Base-by-base conservation (phyloP, 164 flowering plant species). In the Buxus sempervirens region DNA sequence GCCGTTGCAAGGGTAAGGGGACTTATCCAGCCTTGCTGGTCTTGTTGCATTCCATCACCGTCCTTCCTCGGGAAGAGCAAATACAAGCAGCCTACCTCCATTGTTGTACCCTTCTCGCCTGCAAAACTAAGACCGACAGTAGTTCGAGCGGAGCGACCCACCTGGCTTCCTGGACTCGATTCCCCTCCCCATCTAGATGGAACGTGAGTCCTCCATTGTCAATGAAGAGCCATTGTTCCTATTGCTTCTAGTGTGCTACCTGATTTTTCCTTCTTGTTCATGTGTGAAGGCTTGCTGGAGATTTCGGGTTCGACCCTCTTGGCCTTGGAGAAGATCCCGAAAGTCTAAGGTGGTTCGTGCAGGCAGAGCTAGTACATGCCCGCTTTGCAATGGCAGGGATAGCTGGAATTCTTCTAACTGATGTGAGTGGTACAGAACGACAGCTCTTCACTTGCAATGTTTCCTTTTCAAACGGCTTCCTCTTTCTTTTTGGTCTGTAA, bases 341-440 rank as follows among this genome's bases (percentile, higher is more conserved):
- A 54, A 89, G 83, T 82, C 79, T 95, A 74, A 91, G 72, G 73
- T 95, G 97, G 97, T 91, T 89, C 73, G 96, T 89, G 68, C 96
- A 95, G 75, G 98, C 98, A 49, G 98, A 95, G 78, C 81, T 91
- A 26, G 96, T 95, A 38, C 95, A 95, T 82, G 75, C 84, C 45
- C 97, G 97, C 32, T 94, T 90, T 62, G 97, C 98, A 20, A 95
- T 95, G 98, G 86, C 87, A 58, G 98, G 97, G 48, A 92, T 92
- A 27, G 94, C 95, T 13, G 98, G 98, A 59, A 91, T 90, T 83
- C 96, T 92, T 64, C 63, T 88, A 15, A 86, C 97, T 12, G 98
- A 95, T 78, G 97, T 95, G 64, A 82, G 95, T 78, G 22, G 12
- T 14, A 16, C 25, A 22, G 10, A 45, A 10, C 38, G 7, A 32